phyloP scores from a whole-genome alignment of 2,329 filamentous ascomycete genomes.

The Leptographium galeiforme region DNA sequence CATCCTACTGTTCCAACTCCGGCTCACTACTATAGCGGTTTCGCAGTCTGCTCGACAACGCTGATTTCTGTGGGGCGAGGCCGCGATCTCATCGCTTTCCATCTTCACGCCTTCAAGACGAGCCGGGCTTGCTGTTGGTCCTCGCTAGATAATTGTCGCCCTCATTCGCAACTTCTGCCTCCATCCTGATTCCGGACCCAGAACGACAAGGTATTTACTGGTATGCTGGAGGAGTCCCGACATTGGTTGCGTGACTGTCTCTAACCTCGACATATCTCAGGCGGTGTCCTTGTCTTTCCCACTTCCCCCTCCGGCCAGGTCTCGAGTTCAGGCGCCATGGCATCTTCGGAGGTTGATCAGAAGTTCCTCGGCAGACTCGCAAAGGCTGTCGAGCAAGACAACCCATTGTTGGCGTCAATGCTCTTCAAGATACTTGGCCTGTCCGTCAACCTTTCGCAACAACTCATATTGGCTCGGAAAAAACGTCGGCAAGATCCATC shows the following conservation, averaged over 20 bases:
- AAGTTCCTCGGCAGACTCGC: constrained; percentile 90
- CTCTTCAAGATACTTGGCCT: constrained; percentile 86
- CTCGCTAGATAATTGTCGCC: too few species aligned
- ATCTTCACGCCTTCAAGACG: not conserved
- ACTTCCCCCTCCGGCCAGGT: not conserved
- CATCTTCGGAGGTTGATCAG: constrained; percentile 92
- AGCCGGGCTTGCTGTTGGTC: too few species aligned
- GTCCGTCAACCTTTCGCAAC: constrained; percentile 74
- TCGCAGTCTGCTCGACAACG: not conserved
- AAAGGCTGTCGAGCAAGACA: constrained; percentile 62
- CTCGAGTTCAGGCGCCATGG: constrained; percentile 44
- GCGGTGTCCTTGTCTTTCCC: too few species aligned
- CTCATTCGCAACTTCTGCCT: too few species aligned
- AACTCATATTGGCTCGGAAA: constrained; percentile 71
- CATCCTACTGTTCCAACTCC: not conserved
- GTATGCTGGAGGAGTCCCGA: too few species aligned
- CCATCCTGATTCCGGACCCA: too few species aligned
- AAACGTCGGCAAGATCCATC: constrained; percentile 69
- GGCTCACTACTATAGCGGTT: not conserved
- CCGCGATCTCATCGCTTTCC: not conserved
- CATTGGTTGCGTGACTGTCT: not conserved
- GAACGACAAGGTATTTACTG: too few species aligned
- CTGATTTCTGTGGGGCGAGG: not conserved
- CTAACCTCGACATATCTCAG: not conserved
- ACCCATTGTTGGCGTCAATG: constrained; percentile 65